Base-by-base conservation (phyloP, 495 filamentous ascomycete species). In the Lindgomyces ingoldianus region DNA sequence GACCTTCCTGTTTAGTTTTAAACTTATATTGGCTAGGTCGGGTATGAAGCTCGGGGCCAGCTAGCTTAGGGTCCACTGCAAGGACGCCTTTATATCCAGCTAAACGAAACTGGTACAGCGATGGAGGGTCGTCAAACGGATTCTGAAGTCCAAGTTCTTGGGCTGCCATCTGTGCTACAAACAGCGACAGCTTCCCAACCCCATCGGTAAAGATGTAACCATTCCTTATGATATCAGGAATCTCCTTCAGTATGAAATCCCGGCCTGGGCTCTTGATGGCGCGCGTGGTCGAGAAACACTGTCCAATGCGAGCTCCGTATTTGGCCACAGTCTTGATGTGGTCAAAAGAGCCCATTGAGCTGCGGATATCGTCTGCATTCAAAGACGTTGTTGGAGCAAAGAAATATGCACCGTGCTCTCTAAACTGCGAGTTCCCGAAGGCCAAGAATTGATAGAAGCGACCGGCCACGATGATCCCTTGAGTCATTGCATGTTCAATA, bases 221-320 rank as follows among this genome's bases (percentile, higher is more conserved):
- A 48, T 87, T 84, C 4, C 81, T 81, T 39, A 83, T 77, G 6
- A 96, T 79, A 59, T 98, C 94, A 1, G 77, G 57, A 12, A 87
- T 85, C 2, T 74, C 70, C 4, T 71, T 68, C 36, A 87, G 79
- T 54, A 76, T 72, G 19, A 84, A 1, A 14, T 65, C 26, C 11
- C n/a, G 2, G 14, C 73, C 73, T 12, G 79, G 75, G 25, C 75
- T 74, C 6, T 68, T 71, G 49, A 95, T 83, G 24, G 88, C 85
- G 48, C 89, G 80, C 0, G 94, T 98, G 0, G 94, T 97, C 0
- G 94, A 97, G 72, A 98, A 97, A 73, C 91, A 95, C 76, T 98
- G 95, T 0, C 95, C 94, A 14, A 98, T 75, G 42, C 95, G 82
- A 30, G 95, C 89, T 30, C 90, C 87, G 74, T 92, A 87, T 68